phyloP scores from a whole-genome alignment of 1,139 yeast genomes.

The Yamadazyma aaseri region DNA sequence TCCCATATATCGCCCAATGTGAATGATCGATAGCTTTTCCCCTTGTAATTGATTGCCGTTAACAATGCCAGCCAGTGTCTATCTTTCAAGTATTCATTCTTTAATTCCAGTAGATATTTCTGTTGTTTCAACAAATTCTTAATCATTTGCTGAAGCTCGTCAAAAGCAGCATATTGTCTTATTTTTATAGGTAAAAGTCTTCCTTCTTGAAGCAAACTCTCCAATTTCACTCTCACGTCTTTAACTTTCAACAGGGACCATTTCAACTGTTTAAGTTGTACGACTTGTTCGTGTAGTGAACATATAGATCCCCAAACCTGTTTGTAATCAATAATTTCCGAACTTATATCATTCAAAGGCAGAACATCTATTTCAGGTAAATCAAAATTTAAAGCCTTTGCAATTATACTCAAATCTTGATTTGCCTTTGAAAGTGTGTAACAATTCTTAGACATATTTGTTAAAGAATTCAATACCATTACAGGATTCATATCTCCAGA shows the following conservation, averaged over 20 bases:
- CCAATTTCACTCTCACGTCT: slow-evolving; percentile 49
- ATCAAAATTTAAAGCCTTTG: slow-evolving; percentile 29
- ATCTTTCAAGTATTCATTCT: slow-evolving; percentile 55
- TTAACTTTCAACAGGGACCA: slow-evolving; percentile 58
- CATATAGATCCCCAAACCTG: slow-evolving; percentile 68
- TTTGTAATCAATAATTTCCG: slow-evolving; percentile 58
- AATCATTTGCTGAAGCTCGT: slow-evolving; percentile 50
- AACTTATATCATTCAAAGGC: slow-evolving; percentile 26
- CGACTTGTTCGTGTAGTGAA: slow-evolving; percentile 52
- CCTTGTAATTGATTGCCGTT: slow-evolving; percentile 21
- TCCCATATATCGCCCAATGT: slow-evolving; percentile 65
- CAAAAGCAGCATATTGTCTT: slow-evolving; percentile 71
- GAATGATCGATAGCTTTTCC: slow-evolving; percentile 18
- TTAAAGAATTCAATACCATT: slow-evolving; percentile 49
- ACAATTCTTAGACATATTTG: slow-evolving; percentile 36
- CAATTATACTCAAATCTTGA: slow-evolving; percentile 28
- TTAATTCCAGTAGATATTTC: slow-evolving; percentile 48
- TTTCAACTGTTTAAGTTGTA: slow-evolving; percentile 36
- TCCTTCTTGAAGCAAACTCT: slow-evolving; percentile 46
- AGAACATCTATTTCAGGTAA: slow-evolving; percentile 20
- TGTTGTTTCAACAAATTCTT: slow-evolving; percentile 40
- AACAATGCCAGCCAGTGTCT: slow-evolving; percentile 72
- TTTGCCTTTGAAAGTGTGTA: slow-evolving; percentile 25
- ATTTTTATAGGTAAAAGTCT: slow-evolving; percentile 57
- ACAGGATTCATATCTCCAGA: slow-evolving; percentile 41